Evolutionary conservation across 2,329 filamentous ascomycete genomes (phyloP), one percentile per base, ranked within the genome.

Genomic region (Fusarium anguioides): DNA sequence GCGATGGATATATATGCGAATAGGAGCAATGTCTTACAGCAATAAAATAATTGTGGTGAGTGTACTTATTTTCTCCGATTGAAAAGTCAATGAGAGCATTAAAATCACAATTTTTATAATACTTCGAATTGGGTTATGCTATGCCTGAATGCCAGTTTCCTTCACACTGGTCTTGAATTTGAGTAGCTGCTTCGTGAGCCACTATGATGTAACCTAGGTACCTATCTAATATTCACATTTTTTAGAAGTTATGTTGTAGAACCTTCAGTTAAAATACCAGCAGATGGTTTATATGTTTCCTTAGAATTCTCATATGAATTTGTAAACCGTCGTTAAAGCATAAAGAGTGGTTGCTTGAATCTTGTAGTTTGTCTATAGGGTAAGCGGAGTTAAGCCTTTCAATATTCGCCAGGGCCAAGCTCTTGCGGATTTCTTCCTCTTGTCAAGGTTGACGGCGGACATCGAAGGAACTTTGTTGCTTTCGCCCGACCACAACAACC

Each of bases 371-470:
- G n/a, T n/a, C 33, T 69, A 14, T 26, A 68, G 65, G 65, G 65
- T 68, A 68, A 10, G 12, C 23, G 20, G 0, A 17, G 8, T 20
- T 8, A 11, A 23, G 20, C 29, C 47, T 33, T 64, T 45, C 58
- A 54, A 40, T 53, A 26, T 41, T 27, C n/a, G 14, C n/a, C 33
- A 36, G 60, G 64, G 40, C 64, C 44, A 59, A 69, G 65, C 65
- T 66, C 48, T 40, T 24, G 35, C 8, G 21, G 45, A 52, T 49
- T 68, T 60, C 36, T 64, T 41, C 36, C 59, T 41, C 21, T 33
- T 36, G 42, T 33, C 14, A 46, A 29, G 20, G 35, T 41, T 54
- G 35, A 21, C 10, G 17, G 37, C 40, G n/a, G n/a, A n/a, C n/a
- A 40, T 9, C 2, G 8, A 26, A 23, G 46, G 17, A 44, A 47